Evolutionary conservation across 208 protist species (phyloP).

Genomic region (Perkinsela sp.): DNA sequence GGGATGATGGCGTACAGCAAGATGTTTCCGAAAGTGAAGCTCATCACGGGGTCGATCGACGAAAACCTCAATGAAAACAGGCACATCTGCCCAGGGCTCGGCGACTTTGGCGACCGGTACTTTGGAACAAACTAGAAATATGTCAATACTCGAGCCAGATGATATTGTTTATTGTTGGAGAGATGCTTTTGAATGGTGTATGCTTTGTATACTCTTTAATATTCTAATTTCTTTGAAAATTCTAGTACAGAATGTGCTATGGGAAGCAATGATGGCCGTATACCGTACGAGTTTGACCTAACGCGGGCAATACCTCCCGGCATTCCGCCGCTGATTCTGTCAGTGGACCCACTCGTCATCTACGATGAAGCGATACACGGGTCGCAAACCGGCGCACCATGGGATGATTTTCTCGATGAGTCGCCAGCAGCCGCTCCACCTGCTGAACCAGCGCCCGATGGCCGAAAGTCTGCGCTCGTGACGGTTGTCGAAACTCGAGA

Average conservation of each 20-base stretch:
- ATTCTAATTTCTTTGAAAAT: too few species aligned
- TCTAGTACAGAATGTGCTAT: too few species aligned
- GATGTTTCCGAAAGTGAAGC: conserved; percentile 39
- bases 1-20: conserved; percentile 27
- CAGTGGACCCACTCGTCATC: background rate
- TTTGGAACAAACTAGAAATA: conserved; percentile 46
- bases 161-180: too few species aligned
- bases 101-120: conserved; percentile 86
- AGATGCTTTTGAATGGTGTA: too few species aligned
- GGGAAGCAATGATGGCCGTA: background rate
- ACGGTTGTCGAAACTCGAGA: background rate
- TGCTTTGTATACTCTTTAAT: too few species aligned
- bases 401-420: background rate
- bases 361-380: background rate
- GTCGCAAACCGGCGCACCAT: background rate
- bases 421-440: background rate
- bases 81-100: conserved; percentile 81
- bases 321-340: background rate
- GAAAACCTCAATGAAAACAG: conserved; percentile 51
- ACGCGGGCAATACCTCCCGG: background rate
- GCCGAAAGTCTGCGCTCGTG: background rate
- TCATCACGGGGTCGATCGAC: conserved; percentile 72
- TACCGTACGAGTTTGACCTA: background rate
- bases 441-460: background rate
- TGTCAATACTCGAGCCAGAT: background rate